These are phyloP conservation scores for Nannizziopsis barbatae DNA, from an alignment of 2,329 filamentous ascomycete genomes.

Conservation along the genomic window DNA sequence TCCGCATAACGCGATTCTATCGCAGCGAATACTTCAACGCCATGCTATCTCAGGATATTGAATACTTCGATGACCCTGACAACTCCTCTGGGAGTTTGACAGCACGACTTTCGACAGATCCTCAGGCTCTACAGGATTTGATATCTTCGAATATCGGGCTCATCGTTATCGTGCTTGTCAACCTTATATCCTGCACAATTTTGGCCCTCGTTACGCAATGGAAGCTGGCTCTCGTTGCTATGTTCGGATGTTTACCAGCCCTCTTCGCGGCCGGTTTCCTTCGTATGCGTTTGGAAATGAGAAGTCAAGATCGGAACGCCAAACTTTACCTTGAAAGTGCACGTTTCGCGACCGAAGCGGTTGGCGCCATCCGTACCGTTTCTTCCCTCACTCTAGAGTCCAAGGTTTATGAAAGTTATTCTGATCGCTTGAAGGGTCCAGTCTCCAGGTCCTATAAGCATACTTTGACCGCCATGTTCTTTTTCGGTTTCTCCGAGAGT, in stretches of 20 bases:
- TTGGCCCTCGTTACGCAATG: slow-evolving; percentile 60
- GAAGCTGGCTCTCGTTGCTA: slow-evolving; percentile 62
- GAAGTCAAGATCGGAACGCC: slow-evolving; percentile 38
- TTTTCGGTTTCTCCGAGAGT: slow-evolving; percentile 57
- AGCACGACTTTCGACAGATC: slow-evolving; percentile 68
- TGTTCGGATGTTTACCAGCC: slow-evolving; percentile 36
- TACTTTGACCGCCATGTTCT: slow-evolving; percentile 47
- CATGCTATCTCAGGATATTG: slow-evolving; percentile 23
- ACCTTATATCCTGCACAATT: slow-evolving; percentile 56
- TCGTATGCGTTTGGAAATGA: slow-evolving; percentile 41
- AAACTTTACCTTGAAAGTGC: slow-evolving; percentile 40
- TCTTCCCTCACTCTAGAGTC: slow-evolving; percentile 40
- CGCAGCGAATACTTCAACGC: slow-evolving; percentile 20
- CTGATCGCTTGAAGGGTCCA: slow-evolving; percentile 36
- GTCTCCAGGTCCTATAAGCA: slow-evolving; percentile 47
- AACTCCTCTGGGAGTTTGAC: slow-evolving; percentile 48
- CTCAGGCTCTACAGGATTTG: slow-evolving; percentile 44
- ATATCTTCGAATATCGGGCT: slow-evolving; percentile 73
- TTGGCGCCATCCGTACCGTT: slow-evolving; percentile 41
- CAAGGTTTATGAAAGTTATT: slow-evolving; percentile 29
- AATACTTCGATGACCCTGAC: slow-evolving; percentile 20
- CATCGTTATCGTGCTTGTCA: slow-evolving; percentile 62
- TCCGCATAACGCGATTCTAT: slow-evolving; percentile 14
- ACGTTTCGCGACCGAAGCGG: slow-evolving; percentile 41
- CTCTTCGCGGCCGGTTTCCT: slow-evolving; percentile 22